phyloP scores from a whole-genome alignment of 2,329 filamentous ascomycete genomes.

The Onygenales sp. region DNA sequence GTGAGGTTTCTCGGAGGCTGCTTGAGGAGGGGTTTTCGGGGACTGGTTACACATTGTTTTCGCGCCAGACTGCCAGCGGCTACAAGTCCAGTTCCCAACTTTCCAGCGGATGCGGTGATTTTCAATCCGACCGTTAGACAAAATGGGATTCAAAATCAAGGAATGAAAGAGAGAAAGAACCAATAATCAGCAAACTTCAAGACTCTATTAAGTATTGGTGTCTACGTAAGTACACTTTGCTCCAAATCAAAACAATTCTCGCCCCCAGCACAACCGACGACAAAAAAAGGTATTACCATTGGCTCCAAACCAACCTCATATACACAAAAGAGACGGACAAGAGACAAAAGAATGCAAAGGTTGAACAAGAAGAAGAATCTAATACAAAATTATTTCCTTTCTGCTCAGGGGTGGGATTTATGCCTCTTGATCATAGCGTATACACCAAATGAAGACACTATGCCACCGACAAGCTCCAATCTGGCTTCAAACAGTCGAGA shows the following conservation, averaged over 20 bases:
- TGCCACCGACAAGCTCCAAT: background rate
- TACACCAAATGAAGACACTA: background rate
- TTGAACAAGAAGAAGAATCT: background rate
- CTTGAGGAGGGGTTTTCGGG: no score
- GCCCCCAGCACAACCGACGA: background rate
- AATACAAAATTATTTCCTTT: background rate
- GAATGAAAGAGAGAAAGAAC: background rate
- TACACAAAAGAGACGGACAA: conserved; percentile 4
- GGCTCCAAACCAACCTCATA: conserved; percentile 5
- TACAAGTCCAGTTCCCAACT: no score
- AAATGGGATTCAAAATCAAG: background rate
- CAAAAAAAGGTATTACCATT: conserved; percentile 2
- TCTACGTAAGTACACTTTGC: background rate
- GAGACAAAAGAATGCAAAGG: conserved; percentile 1
- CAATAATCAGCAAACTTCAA: background rate
- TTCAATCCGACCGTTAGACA: no score
- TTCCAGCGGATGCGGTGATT: no score
- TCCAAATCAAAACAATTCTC: background rate
- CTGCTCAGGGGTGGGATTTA: background rate
- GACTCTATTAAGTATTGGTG: background rate
- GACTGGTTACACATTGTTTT: no score
- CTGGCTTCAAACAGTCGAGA: background rate
- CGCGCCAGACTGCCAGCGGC: no score
- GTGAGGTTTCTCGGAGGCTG: no score
- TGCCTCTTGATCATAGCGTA: background rate